Conservation (phyloP, 768 basidiomycete genomes). For the Scleroderma bovista region DNA sequence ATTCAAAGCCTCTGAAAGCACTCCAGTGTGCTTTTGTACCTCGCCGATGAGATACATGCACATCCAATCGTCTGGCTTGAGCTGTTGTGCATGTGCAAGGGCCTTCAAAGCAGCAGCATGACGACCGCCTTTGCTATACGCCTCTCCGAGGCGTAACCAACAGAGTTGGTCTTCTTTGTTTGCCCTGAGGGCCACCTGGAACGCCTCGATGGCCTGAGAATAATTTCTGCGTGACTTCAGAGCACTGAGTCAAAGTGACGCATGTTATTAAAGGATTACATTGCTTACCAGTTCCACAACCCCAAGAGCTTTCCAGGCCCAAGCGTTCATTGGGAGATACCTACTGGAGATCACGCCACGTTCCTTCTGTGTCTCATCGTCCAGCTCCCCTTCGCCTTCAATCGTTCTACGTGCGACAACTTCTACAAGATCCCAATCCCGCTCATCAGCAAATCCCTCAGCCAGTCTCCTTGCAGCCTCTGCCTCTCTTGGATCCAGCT, state of each 20-base stretch:
- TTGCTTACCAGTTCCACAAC: conserved; percentile 80
- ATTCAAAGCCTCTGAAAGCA: conserved; percentile 68
- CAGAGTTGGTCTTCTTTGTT: conserved; percentile 69
- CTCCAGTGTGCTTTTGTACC: conserved; percentile 72
- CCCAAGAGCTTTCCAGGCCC: conserved; percentile 98
- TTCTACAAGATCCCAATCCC: conserved; percentile 94
- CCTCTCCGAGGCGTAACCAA: conserved; percentile 93
- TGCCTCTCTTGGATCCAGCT: conserved; percentile 85
- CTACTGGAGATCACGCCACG: conserved; percentile 37
- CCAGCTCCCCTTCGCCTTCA: conserved; percentile 83
- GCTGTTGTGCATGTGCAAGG: conserved; percentile 64
- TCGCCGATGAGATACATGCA: conserved; percentile 80
- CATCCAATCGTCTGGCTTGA: conserved; percentile 78
- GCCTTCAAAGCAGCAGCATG: conserved; percentile 89
- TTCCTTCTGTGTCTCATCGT: conserved; percentile 46
- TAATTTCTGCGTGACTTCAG: conserved; percentile 64
- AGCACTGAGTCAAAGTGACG: not conserved
- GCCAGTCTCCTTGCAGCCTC: conserved; percentile 82
- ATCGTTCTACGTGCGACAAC: conserved; percentile 90
- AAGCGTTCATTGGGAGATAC: conserved; percentile 75
- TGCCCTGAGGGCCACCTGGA: conserved; percentile 81
- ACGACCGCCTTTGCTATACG: conserved; percentile 83
- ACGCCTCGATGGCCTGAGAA: conserved; percentile 68
- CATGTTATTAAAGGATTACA: not conserved
- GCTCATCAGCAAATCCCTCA: conserved; percentile 84